A percentile compares a stretch with the other conserved stretches of the same genome.
These are phyloP conservation scores for Solanum hybrid DNA, from an alignment of 305 asterid species.

Conservation along the genomic window DNA sequence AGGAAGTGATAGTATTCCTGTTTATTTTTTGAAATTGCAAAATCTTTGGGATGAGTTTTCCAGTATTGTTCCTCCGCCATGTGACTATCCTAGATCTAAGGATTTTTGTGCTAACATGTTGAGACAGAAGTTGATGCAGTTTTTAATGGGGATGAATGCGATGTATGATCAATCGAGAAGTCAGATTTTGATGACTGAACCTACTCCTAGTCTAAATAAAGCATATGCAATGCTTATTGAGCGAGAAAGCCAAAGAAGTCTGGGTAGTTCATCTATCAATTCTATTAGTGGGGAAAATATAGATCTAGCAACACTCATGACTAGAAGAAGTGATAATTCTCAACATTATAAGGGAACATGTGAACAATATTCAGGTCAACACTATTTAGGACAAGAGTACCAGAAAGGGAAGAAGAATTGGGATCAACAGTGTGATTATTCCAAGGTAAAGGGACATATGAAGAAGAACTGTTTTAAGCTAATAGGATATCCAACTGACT, in stretches of 20 bases:
- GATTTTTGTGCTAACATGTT: neutral
- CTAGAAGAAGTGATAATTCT: too few relatives aligned
- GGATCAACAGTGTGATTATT: neutral
- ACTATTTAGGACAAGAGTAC: neutral
- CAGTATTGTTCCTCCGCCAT: neutral
- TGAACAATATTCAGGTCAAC: too few relatives aligned
- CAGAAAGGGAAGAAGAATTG: neutral
- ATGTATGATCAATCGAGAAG: neutral
- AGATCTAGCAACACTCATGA: neutral
- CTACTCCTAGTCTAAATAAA: neutral
- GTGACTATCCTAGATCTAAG: neutral
- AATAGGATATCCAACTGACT: neutral
- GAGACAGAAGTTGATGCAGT: neutral
- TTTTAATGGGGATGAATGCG: neutral
- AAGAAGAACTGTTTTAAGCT: neutral
- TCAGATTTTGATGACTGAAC: neutral
- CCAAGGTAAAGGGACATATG: neutral
- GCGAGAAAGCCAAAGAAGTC: neutral
- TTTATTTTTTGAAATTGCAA: rapidly evolving
- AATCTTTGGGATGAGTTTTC: neutral
- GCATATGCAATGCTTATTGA: neutral
- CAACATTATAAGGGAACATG: neutral
- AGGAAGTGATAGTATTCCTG: neutral
- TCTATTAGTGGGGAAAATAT: neutral
- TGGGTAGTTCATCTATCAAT: neutral